Evolutionary conservation across 345 rosid species (phyloP), one percentile per base, ranked within the genome.

Genomic region (Anastatica hierochuntica): DNA sequence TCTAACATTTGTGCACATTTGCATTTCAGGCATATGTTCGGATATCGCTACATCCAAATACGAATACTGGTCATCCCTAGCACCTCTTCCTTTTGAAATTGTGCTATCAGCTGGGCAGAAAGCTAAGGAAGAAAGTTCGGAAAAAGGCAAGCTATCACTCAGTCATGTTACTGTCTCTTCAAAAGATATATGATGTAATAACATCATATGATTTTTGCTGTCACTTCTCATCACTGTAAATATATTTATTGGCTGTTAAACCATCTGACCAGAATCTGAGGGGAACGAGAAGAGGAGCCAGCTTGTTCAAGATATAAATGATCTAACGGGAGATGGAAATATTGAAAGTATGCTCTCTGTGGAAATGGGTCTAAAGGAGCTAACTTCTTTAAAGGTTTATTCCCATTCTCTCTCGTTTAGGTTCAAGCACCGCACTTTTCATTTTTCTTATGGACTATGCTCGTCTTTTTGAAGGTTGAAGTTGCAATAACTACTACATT

Each of bases 261-360:
- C 4, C 2, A 23, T 53, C 34, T 53, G 53, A 55, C 58, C 75
- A 83, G 95, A 75, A 56, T 79, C 72, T 54, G 79, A 69, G 61
- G 78, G 79, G 68, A 70, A 71, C 37, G 94, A 85, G 69, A 77
- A 80, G 65, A 79, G 79, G 79, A 80, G 72, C 74, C 80, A 78
- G 63, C 62, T 70, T 47, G 56, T 67, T 71, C 83, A 74, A 56
- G 95, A 94, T 64, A 66, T 79, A 64, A 94, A 76, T 75, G 99
- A 88, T 73, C 73, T 94, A 49, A 88, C 82, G 9, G 95, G 97
- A 62, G 99, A 94, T 62, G 95, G 97, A 70, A 88, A 94, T 65
- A 94, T 94, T 47, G 97, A 94, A 58, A 94, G 89, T 62, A 88
- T 94, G 94, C 95, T 94, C 53, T 85, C 97, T 3, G 95, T 92